Base-by-base conservation (phyloP, 805 yeast species). In the Schizosaccharomyces osmophilus region DNA sequence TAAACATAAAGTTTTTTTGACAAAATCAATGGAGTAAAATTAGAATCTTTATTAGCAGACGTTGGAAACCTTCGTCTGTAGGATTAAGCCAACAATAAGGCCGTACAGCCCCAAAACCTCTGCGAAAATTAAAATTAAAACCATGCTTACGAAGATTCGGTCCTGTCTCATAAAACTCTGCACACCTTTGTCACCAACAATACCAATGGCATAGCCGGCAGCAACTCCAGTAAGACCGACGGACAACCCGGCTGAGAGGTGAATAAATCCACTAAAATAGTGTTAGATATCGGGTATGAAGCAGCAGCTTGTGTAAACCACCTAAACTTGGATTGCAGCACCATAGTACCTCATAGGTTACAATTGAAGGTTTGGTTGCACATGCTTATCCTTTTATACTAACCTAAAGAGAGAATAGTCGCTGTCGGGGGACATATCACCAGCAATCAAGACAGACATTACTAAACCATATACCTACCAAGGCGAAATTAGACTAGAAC, bases 171-270 rank as follows among this genome's bases (percentile, higher is more conserved):
- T 93, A 67, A 89, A 84, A 75, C 96, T 95, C 79, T 97, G 86
- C 63, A 90, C 97, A 80, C 98, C 98, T 63, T 95, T 97, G 73
- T 90, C 98, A 74, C 98, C 98, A 67, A 90, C 98, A 68, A 90
- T 90, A 77, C 98, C 98, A 77, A 90, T 90, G 73, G 98, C 97
- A 71, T 87, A 90, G 68, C 98, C 98, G 66, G 97, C 96, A 71
- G 97, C 97, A 72, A 90, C 80, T 73, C 97, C 96, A 65, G 95
- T 84, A 68, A 90, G 79, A 71, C 98, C 98, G 67, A 90, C 98
- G 61, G 96, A 85, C 69, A 90, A 79, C 74, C 98, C 98, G 63
- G 97, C 95, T 76, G 96, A 97, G 70, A 90, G 79, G 78, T 90
- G 98, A 75, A 90, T 88, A 79, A 90, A 90, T 67, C 97, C 97